A percentile compares a stretch with the other conserved stretches of the same genome.
Conservation (phyloP, 805 yeast species). For the Wickerhamiella lipophila region DNA sequence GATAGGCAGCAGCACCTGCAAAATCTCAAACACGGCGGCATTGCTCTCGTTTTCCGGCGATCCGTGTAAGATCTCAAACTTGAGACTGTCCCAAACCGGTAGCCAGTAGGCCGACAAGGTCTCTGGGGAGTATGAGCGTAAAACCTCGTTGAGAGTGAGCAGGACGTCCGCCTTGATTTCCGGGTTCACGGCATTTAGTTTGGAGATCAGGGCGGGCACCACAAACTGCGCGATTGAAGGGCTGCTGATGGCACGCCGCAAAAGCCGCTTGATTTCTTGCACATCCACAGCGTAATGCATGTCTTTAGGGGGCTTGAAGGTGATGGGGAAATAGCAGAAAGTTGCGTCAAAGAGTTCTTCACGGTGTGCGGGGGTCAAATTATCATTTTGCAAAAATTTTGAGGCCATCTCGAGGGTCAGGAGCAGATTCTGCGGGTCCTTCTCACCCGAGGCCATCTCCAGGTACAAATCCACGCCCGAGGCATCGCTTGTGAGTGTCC, state of each 20-base stretch:
- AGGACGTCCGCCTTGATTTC: slow-evolving; percentile 56
- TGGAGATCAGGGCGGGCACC: slow-evolving; percentile 66
- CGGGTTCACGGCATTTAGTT: slow-evolving; percentile 31
- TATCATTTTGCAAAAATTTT: slow-evolving; percentile 33
- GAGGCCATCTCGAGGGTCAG: slow-evolving; percentile 49
- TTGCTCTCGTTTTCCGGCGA: slow-evolving; percentile 39
- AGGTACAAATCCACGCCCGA: slow-evolving; percentile 45
- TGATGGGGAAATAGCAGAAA: slow-evolving; percentile 93
- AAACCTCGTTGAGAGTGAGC: slow-evolving; percentile 44
- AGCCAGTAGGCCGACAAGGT: slow-evolving; percentile 51
- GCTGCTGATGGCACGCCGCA: slow-evolving; percentile 48
- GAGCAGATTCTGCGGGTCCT: slow-evolving; percentile 82
- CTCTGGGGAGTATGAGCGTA: slow-evolving; percentile 38
- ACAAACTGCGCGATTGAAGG: slow-evolving; percentile 62
- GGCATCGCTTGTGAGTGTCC: slow-evolving; percentile 3
- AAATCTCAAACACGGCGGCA: slow-evolving; percentile 33
- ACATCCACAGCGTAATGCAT: slow-evolving; percentile 78
- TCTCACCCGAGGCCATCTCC: slow-evolving; percentile 71
- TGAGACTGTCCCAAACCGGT: slow-evolving; percentile 74
- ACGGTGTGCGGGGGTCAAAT: slow-evolving; percentile 31
- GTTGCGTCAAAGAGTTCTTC: slow-evolving; percentile 75
- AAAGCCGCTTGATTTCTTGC: slow-evolving; percentile 48
- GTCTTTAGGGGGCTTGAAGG: slow-evolving; percentile 80
- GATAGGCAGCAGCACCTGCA: slow-evolving; percentile 32
- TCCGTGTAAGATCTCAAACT: slow-evolving; percentile 77